Percentiles rank a stretch among this genome's conserved stretches.
Evolutionary conservation across 2,329 filamentous ascomycete species (phyloP).

Genomic region (Cadophora gregata): DNA sequence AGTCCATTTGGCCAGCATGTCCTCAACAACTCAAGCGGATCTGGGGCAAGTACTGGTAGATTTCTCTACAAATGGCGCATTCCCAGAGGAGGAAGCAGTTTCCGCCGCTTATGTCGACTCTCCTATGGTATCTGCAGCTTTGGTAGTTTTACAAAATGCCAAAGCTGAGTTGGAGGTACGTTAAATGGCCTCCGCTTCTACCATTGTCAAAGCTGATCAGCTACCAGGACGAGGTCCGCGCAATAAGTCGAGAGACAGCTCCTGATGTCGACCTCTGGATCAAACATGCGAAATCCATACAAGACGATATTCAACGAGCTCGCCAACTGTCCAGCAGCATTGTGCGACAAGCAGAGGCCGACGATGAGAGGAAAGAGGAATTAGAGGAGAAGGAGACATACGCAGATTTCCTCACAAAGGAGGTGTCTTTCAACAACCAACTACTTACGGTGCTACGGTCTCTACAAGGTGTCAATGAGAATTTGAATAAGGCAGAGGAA

Average conservation of each 20-base stretch:
- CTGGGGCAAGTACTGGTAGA: constrained; percentile 67
- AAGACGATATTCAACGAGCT: constrained; percentile 83
- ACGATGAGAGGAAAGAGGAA: constrained; percentile 51
- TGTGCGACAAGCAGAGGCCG: constrained; percentile 74
- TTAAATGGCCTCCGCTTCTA: neutral
- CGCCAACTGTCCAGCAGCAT: constrained; percentile 82
- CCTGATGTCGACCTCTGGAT: constrained; percentile 88
- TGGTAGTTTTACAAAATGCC: constrained; percentile 50
- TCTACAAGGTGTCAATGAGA: constrained; percentile 62
- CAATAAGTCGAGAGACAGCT: constrained; percentile 77
- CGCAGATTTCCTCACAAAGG: constrained; percentile 61
- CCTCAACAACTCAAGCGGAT: constrained; percentile 29
- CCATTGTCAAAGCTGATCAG: constrained; percentile 21
- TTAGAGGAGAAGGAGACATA: constrained; percentile 57
- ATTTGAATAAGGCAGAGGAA: constrained; percentile 67
- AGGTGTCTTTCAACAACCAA: constrained; percentile 64
- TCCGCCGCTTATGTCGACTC: constrained; percentile 40
- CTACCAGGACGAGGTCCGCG: constrained; percentile 64
- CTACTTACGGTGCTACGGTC: constrained; percentile 56
- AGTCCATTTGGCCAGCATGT: constrained; percentile 33
- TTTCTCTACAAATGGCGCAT: constrained; percentile 58
- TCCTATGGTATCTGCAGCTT: constrained; percentile 49
- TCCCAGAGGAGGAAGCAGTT: constrained; percentile 54
- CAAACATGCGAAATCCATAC: constrained; percentile 79
- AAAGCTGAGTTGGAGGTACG: constrained; percentile 54